Conservation (phyloP, 2,329 filamentous ascomycete species). For the Cercospora janseana region DNA sequence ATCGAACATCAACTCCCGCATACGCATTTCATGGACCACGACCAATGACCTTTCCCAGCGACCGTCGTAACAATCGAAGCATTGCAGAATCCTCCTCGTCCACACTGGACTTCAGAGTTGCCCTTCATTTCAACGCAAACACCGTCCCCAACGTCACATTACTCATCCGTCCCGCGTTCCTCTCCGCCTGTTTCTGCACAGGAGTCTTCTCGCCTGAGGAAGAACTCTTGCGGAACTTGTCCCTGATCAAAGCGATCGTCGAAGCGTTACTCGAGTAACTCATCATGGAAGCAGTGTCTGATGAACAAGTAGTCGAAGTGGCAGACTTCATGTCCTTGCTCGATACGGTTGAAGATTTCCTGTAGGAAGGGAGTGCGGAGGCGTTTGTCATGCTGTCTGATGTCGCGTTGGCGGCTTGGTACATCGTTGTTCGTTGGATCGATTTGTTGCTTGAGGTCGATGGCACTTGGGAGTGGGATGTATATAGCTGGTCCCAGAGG, state of each 20-base stretch:
- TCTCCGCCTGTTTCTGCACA: constrained; percentile 17
- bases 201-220: constrained; percentile 10
- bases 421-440: constrained; percentile 16
- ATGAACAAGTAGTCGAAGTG: not conserved
- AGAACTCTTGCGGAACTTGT: constrained; percentile 16
- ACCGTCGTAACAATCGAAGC: not conserved
- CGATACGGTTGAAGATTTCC: not conserved
- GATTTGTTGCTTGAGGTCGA: not conserved
- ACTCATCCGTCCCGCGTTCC: constrained; percentile 7
- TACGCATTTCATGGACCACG: too few species aligned
- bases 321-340: not conserved
- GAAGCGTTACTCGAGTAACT: constrained; percentile 14
- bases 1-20: not conserved
- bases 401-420: constrained; percentile 14
- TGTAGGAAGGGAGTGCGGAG: not conserved
- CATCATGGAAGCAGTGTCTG: constrained; percentile 10
- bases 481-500: constrained; percentile 19
- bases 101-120: not conserved
- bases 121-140: constrained; percentile 12
- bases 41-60: not conserved
- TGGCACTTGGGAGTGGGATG: constrained; percentile 8
- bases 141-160: constrained; percentile 16
- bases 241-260: constrained; percentile 20
- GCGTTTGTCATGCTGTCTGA: too few species aligned
- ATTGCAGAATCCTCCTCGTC: not conserved